phyloP scores from a whole-genome alignment of 2,329 filamentous ascomycete genomes.

The Aspergillus eucalypticola region DNA sequence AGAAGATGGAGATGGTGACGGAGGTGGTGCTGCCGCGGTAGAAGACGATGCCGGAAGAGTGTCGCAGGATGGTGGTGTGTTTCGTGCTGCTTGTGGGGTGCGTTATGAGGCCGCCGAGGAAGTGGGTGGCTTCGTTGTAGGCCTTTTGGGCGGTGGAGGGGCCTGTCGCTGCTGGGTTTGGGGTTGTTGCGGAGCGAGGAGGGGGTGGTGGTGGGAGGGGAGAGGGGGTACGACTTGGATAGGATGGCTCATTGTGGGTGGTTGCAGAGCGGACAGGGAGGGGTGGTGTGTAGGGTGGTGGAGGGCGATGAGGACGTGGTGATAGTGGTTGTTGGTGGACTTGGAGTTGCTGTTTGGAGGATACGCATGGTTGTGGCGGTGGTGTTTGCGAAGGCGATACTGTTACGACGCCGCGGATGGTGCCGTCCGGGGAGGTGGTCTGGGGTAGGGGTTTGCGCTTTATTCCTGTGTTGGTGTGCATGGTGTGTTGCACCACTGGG shows the following conservation, averaged over 20 bases:
- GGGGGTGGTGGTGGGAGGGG: background rate
- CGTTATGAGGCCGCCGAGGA: conserved; percentile 64
- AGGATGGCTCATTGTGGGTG: background rate
- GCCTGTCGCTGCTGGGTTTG: background rate
- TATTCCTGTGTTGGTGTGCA: background rate
- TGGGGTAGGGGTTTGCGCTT: background rate
- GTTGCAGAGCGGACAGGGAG: background rate
- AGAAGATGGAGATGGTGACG: conserved; percentile 65
- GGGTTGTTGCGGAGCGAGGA: background rate
- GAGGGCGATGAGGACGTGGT: background rate
- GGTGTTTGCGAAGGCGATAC: background rate
- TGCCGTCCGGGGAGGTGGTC: background rate
- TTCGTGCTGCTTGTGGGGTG: conserved; percentile 66
- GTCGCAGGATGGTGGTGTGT: conserved; percentile 67
- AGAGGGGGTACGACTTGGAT: conserved; percentile 10
- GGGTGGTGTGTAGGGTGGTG: background rate
- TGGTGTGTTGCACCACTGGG: background rate
- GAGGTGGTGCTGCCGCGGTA: conserved; percentile 67
- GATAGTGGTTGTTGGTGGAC: background rate
- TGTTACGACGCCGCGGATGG: background rate
- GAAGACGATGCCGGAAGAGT: conserved; percentile 64
- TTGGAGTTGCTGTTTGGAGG: background rate
- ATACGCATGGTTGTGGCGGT: background rate
- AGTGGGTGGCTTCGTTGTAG: conserved; percentile 60
- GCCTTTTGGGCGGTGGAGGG: conserved; percentile 34